Evolutionary conservation across 2,329 filamentous ascomycete species (phyloP).

Genomic region (Aspergillus sp.): DNA sequence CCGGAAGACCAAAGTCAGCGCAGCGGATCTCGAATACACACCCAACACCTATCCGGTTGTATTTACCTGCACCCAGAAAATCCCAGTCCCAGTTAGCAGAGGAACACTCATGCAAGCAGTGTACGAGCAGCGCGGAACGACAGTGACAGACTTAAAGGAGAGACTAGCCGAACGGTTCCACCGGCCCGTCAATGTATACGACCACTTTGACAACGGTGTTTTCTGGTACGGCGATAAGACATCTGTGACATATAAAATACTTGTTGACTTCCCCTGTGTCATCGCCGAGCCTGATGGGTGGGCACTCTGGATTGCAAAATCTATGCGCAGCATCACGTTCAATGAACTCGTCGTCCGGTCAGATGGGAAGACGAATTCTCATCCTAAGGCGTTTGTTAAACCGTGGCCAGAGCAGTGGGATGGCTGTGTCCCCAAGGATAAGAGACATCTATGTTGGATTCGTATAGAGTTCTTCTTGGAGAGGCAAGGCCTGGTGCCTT

Average conservation of each 20-base stretch:
- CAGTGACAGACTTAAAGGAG: too few relatives aligned
- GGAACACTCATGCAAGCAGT: not conserved
- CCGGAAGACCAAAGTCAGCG: not conserved
- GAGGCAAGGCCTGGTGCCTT: not conserved
- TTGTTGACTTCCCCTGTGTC: too few relatives aligned
- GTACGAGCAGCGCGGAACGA: not conserved
- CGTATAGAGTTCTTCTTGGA: not conserved
- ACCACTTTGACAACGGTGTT: too few relatives aligned
- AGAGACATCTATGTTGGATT: not conserved
- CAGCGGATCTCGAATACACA: not conserved
- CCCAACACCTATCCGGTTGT: not conserved
- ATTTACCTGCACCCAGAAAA: not conserved
- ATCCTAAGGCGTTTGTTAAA: not conserved
- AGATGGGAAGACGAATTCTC: accelerated
- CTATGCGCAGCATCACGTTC: too few relatives aligned
- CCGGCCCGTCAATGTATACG: too few relatives aligned
- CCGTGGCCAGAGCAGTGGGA: not conserved
- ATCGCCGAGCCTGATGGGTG: too few relatives aligned
- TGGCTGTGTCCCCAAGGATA: too few relatives aligned
- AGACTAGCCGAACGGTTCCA: too few relatives aligned
- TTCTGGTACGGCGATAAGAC: too few relatives aligned
- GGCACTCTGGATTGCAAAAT: too few relatives aligned
- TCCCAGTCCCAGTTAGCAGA: not conserved
- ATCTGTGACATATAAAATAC: too few relatives aligned
- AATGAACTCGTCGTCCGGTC: too few relatives aligned